Base-by-base conservation (phyloP, 331 rosid species). In the Rosa hybrid region DNA sequence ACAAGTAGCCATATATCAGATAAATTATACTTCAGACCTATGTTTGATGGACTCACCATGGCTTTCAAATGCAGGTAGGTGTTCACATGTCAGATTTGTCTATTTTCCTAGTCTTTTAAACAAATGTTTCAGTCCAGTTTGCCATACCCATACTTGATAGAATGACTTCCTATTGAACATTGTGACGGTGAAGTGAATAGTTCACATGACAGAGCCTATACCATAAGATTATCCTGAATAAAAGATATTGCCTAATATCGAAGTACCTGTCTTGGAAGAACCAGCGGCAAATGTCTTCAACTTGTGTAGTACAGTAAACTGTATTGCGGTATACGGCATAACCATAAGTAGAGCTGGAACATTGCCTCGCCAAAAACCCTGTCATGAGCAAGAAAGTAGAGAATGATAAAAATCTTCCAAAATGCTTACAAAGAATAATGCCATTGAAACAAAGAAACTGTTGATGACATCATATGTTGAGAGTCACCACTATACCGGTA, bases 341-440 rank as follows among this genome's bases (percentile, higher is more conserved):
- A 91, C 97, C 99, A 93, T 95, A 69, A 95, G 97, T 86, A 93
- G 83, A 38, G 98, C 99, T 4, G 98, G 99, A 49, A 93, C 99
- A 83, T 95, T 95, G 3, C 99, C 99, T 34, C 97, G 94, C 99
- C 99, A 95, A 77, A 95, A 95, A 30, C 99, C 99, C 98, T 95
- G 86, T 17, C 82, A 78, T n/a, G 50, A 54, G 38, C 12, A 82
- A 71, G 25, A 13, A 45, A 80, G 3, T 12, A 23, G 12, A 38
- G 16, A 50, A 41, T 16, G 18, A 76, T 34, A 34, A 7, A n/a
- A 1, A 60, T 5, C 18, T 9, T n/a, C 0, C 5, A 42, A 21
- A 59, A 42, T 2, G 25, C 10, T 48, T 34, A 34, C 38, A 13
- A 30, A 42, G 76, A 34, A 54, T 42, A 34, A 54, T 59, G 20